These are phyloP conservation scores for Fusarium circinatum DNA, from an alignment of 2,329 filamentous ascomycete species.

Conservation along the genomic window DNA sequence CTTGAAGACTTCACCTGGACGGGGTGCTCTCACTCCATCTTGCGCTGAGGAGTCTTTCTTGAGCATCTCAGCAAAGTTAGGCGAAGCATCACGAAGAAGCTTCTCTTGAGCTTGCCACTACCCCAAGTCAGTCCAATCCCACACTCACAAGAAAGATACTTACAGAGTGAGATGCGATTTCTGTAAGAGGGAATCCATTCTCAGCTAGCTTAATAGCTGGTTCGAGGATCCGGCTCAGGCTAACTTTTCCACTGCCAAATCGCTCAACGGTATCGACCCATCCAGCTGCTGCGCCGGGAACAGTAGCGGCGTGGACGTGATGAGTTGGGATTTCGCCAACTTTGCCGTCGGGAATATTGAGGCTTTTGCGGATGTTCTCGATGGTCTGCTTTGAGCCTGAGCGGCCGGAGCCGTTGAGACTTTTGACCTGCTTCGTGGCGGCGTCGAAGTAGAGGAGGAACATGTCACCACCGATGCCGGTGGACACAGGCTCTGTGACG, in stretches of 20 bases:
- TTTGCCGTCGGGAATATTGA: slow-evolving; percentile 71
- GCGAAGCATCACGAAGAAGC: slow-evolving; percentile 76
- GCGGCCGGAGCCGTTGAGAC: slow-evolving; percentile 93
- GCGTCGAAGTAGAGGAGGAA: slow-evolving; percentile 95
- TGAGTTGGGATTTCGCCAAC: slow-evolving; percentile 73
- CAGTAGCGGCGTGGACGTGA: slow-evolving; percentile 84
- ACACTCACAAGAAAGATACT: slow-evolving; percentile 46
- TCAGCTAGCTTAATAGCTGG: slow-evolving; percentile 90
- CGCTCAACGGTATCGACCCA: slow-evolving; percentile 91
- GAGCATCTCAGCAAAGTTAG: slow-evolving; percentile 88
- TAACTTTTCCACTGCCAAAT: slow-evolving; percentile 89
- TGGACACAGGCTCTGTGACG: slow-evolving; percentile 91
- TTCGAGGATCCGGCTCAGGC: slow-evolving; percentile 77
- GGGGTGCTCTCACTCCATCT: slow-evolving; percentile 78
- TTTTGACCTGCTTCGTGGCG: slow-evolving; percentile 80
- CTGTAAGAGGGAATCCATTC: slow-evolving; percentile 88
- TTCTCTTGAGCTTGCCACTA: slow-evolving; percentile 79
- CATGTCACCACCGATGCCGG: slow-evolving; percentile 96
- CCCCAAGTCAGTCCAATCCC: not conserved
- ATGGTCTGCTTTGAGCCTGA: slow-evolving; percentile 75
- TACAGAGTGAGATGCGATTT: slow-evolving; percentile 76
- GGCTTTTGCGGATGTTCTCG: slow-evolving; percentile 73
- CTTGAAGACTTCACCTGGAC: slow-evolving; percentile 86
- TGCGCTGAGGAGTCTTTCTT: slow-evolving; percentile 76
- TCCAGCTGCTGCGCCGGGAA: slow-evolving; percentile 89